Percentiles rank a stretch among this genome's conserved stretches.
Evolutionary conservation across 306 rosid genomes (phyloP).

Genomic region (Quercus wislizeni): DNA sequence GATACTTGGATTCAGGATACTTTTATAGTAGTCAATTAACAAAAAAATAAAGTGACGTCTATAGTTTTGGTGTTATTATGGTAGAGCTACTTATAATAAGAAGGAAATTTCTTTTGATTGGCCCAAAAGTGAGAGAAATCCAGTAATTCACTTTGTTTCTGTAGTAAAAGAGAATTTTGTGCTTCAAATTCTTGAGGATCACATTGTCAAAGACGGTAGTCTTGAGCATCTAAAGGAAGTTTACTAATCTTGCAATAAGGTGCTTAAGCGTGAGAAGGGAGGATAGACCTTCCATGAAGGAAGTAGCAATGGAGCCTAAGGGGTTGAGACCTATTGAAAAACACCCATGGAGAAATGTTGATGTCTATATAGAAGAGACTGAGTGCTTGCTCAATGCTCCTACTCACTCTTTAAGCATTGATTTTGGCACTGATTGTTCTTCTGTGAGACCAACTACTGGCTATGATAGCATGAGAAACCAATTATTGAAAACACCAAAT

Average conservation of each 20-base stretch:
- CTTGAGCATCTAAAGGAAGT: constrained; percentile 23
- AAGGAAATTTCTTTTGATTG: constrained; percentile 20
- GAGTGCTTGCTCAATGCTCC: background rate
- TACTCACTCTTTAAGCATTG: background rate
- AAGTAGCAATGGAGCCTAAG: constrained; percentile 38
- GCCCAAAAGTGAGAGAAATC: constrained; percentile 13
- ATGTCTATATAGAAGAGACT: constrained; percentile 3
- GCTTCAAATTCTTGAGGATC: constrained; percentile 24
- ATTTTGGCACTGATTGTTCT: background rate
- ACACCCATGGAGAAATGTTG: constrained; percentile 6
- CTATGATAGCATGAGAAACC: background rate
- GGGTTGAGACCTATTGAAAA: constrained; percentile 1
- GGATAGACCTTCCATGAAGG: constrained; percentile 42
- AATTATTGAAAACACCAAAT: no score
- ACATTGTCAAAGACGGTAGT: constrained; percentile 11
- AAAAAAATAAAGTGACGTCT: constrained; percentile 41
- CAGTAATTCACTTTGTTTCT: constrained; percentile 14
- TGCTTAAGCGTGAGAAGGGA: constrained; percentile 38
- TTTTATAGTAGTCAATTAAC: constrained; percentile 27
- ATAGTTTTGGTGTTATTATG: constrained; percentile 46
- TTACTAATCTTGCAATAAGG: constrained; percentile 6
- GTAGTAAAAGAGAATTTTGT: constrained; percentile 20
- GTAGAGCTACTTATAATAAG: constrained; percentile 30
- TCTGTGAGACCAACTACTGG: background rate
- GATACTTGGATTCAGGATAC: constrained; percentile 39